Percentiles rank a stretch among this genome's conserved stretches.
Conservation (phyloP, 768 basidiomycete species). For the Sporobolomyces phaffii region DNA sequence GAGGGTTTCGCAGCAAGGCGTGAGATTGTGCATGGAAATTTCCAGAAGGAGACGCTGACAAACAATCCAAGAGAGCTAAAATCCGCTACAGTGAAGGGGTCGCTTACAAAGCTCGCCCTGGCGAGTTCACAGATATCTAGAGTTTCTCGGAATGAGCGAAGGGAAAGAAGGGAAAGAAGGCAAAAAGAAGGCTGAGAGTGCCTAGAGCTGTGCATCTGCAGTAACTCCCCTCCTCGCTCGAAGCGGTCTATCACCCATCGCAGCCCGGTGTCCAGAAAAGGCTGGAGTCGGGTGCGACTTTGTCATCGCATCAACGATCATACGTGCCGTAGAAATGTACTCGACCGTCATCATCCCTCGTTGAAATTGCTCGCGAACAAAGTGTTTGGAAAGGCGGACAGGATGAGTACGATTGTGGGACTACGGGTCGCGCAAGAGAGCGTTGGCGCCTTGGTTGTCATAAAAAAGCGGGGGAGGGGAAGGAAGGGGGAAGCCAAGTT, state of each 20-base stretch:
- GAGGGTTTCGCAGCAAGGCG: too few species aligned
- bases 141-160: too few species aligned
- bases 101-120: too few species aligned
- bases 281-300: not conserved
- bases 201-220: too few species aligned
- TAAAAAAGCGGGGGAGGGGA: conserved; percentile 5
- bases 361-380: conserved; percentile 44
- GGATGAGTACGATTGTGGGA: conserved; percentile 48
- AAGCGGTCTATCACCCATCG: too few species aligned
- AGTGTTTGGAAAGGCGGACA: conserved; percentile 48
- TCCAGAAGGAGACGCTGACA: too few species aligned
- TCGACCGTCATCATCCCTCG: conserved; percentile 29
- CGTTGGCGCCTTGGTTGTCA: conserved; percentile 46
- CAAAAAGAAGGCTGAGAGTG: too few species aligned
- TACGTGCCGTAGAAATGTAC: conserved; percentile 34
- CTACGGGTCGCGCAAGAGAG: conserved; percentile 43
- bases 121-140: too few species aligned
- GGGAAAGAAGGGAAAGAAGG: too few species aligned
- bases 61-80: too few species aligned
- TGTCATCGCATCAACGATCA: not conserved
- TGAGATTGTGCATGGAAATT: too few species aligned
- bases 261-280: not conserved
- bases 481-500: not conserved
- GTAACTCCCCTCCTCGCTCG: not conserved
- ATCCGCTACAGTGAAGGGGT: too few species aligned